phyloP scores from a whole-genome alignment of 306 rosid species.

The Hippophae tibetana region DNA sequence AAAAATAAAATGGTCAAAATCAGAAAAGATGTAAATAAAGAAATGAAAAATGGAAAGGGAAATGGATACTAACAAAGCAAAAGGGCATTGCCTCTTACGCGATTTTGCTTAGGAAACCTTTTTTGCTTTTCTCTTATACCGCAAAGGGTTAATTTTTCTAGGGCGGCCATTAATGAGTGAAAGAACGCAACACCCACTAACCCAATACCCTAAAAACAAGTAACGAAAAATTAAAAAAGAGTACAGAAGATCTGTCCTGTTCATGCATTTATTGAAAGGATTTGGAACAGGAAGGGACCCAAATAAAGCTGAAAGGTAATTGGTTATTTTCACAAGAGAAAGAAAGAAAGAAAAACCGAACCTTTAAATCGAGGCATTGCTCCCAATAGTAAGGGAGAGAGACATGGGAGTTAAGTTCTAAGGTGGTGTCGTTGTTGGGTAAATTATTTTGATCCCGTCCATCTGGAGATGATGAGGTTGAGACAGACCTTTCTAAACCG shows the following conservation, averaged over 20 bases:
- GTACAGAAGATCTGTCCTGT: neutral
- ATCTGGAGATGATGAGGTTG: constrained; percentile 39
- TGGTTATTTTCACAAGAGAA: neutral
- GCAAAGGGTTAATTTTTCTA: neutral
- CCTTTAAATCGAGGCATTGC: constrained; percentile 95
- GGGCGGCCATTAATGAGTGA: neutral
- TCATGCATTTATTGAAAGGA: neutral
- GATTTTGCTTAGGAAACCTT: neutral
- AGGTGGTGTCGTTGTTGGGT: constrained; percentile 33
- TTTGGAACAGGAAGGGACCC: neutral
- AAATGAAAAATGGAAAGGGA: neutral
- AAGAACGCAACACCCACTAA: neutral
- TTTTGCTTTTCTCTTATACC: neutral
- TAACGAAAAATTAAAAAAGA: neutral
- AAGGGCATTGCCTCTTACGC: neutral
- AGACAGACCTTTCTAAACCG: constrained; percentile 4
- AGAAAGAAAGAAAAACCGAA: neutral
- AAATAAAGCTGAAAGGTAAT: neutral
- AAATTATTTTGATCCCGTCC: constrained; percentile 16
- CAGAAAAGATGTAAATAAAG: constrained; percentile 6
- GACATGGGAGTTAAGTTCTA: constrained; percentile 83
- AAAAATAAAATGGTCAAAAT: constrained; percentile 3
- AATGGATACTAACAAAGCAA: neutral
- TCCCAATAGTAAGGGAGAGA: constrained; percentile 95
- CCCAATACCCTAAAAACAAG: neutral